Evolutionary conservation across 2,329 filamentous ascomycete species (phyloP), one percentile per base, ranked within the genome.

Genomic region (Paecilomyces formosus): DNA sequence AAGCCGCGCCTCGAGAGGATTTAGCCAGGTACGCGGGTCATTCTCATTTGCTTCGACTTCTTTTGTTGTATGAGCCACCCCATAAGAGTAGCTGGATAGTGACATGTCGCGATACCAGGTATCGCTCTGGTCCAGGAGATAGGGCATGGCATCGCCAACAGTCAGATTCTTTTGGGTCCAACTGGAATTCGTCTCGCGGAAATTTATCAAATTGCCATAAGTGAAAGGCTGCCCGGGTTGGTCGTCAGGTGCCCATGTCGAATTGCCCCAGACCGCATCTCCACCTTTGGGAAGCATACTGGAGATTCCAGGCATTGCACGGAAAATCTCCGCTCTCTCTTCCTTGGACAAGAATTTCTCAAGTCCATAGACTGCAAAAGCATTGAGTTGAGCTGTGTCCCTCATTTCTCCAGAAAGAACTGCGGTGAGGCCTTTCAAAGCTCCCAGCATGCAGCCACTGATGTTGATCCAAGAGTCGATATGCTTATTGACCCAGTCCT

Each of bases 381-480:
- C 85, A 67, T 97, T 97, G 22, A 99, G 84, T 73, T 97, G 94
- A 0, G 93, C 94, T 0, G 94, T 99, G 69, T 99, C 94, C 64
- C 93, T 91, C 94, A 99, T 99, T 74, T 99, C 94, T 30, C 50
- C 94, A 0, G 92, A 97, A 1, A 99, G 80, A 0, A 97, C 84
- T 0, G 94, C 93, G 0, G 94, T 90, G 35, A 97, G 78, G 59
- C 89, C 93, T 76, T 99, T 99, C 59, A 92, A 81, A 1, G 94
- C 92, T 13, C 94, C 94, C 5, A 99, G 86, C 93, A 99, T 97
- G 74, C 93, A 99, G 5, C 94, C 94, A 64, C 89, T 94, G 67
- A 99, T 92, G 72, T 99, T 99, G 78, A 99, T 95, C 92, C 95
- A 99, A 2, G 90, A 89, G 64, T 95, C 94, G 55, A 99, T 81